Evolutionary conservation across 2,329 filamentous ascomycete genomes (phyloP), one percentile per base, ranked within the genome.

Genomic region (Colletotrichum costaricense): DNA sequence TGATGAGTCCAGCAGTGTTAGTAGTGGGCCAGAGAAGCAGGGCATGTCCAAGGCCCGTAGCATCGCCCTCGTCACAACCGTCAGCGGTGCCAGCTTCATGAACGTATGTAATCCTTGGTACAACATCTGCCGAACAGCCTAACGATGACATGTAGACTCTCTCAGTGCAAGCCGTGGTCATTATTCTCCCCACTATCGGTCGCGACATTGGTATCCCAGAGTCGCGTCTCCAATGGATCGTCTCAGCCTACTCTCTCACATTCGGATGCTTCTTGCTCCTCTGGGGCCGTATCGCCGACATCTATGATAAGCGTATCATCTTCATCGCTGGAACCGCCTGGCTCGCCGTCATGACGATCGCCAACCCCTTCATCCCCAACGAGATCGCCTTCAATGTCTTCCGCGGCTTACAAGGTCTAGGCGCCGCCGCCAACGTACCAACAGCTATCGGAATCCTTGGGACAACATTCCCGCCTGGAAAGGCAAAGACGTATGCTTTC

Each of bases 381-480:
- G 92, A 94, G 80, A 91, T 94, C 72, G 89, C 87, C 6, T 93
- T 94, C 78, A 88, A 93, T 78, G 70, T 93, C 1, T 89, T 94
- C 76, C 86, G 92, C 3, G 92, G 88, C 0, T 82, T 94, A 8
- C 91, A 93, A 75, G 92, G 92, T 1, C 79, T 94, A 82, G 92
- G 91, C 2, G 90, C 90, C 30, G 92, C 92, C 2, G 91, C 91
- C 19, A 93, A 93, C 77, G 90, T 93, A 0, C 92, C 92, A 0
- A 93, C 92, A 0, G 92, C 92, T 0, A 90, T 94, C 77, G 92
- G 92, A 0, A 93, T 94, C 52, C 80, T 94, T 3, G 92, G 91
- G 0, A 88, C 89, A 1, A 93, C 90, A 0, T 94, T 94, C 67
- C 88, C 89, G 1, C 91, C 91, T 0, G 91, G 92, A 0, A 91